phyloP scores from a whole-genome alignment of 1,284 basidiomycete genomes.

The Ceratobasidium sp. region DNA sequence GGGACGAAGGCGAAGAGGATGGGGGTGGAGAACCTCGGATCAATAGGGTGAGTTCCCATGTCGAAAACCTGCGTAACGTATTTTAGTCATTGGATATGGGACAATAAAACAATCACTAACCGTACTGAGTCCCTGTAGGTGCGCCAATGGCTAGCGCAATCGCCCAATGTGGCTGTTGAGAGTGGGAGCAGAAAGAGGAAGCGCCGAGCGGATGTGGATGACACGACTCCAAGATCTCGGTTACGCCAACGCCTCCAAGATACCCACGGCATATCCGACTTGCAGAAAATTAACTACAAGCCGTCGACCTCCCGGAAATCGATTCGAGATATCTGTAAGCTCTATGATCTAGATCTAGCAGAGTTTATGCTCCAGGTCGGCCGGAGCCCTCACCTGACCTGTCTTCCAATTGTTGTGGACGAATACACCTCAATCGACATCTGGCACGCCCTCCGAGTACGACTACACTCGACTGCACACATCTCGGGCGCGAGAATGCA shows the following conservation, averaged over 20 bases:
- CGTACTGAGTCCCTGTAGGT: not conserved
- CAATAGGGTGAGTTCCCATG: not conserved
- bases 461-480: not conserved
- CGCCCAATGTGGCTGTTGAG: not conserved
- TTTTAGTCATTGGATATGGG: no score
- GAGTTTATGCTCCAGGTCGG: slow-evolving; percentile 1
- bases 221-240: not conserved
- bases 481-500: not conserved
- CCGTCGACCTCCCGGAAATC: not conserved
- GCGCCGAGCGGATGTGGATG: not conserved
- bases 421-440: slow-evolving; percentile 14
- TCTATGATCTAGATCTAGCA: not conserved
- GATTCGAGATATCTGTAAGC: not conserved
- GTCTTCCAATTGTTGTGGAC: not conserved
- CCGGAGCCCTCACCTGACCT: not conserved
- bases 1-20: not conserved
- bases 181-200: slow-evolving; percentile 2
- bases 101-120: not conserved
- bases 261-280: slow-evolving; percentile 16
- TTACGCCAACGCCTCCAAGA: slow-evolving; percentile 7
- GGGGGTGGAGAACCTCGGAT: not conserved
- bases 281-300: not conserved
- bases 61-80: no score
- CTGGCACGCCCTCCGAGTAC: slow-evolving; percentile 4
- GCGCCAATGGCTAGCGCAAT: not conserved